Base-by-base conservation (phyloP, 805 yeast genomes). In the Kuraishia ogatae region DNA sequence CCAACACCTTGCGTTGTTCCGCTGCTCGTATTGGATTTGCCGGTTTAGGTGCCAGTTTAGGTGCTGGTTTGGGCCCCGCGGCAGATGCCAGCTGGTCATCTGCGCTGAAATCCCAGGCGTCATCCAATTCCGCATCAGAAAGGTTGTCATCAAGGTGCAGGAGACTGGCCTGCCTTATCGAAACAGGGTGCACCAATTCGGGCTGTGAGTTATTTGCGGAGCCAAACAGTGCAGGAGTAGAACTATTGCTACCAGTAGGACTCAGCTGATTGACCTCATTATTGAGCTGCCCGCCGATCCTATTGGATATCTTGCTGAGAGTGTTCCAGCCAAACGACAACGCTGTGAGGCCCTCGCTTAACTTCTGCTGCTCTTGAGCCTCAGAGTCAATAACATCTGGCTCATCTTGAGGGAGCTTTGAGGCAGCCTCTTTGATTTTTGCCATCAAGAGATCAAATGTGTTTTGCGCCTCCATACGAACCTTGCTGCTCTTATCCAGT, bases 381-480 rank as follows among this genome's bases (percentile, higher is more conserved):
- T 59, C 66, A 50, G 64, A 62, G 10, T 63, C 61, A 29, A 65
- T 59, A 1, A 65, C 62, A 13, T 62, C 64, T 22, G 62, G 64
- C 39, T 65, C 66, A 48, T 65, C 69, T 8, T 56, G 58, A 1
- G 63, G 65, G n/a, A 69, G 52, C 13, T 66, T 66, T 1, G 74
- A 59, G 6, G 81, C 78, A 50, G 77, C 84, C 3, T 61, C 63
- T 51, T 77, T 75, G 55, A 87, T 77, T 60, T 80, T 82, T 3
- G 65, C 68, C 63, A 86, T 72, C 63, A 88, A 86, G 26, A 77
- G 56, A 26, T 85, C 83, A 59, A 93, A 83, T 0, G 90, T 78
- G 50, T 75, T 69, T 60, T 81, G 81, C 0, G 97, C 96, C 63
- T 86, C 88, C 0, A 69, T 69, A 57, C 98, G 76, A 2, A 93